phyloP scores from a whole-genome alignment of 2,329 filamentous ascomycete species.

The Plectosphaerella plurivora region DNA sequence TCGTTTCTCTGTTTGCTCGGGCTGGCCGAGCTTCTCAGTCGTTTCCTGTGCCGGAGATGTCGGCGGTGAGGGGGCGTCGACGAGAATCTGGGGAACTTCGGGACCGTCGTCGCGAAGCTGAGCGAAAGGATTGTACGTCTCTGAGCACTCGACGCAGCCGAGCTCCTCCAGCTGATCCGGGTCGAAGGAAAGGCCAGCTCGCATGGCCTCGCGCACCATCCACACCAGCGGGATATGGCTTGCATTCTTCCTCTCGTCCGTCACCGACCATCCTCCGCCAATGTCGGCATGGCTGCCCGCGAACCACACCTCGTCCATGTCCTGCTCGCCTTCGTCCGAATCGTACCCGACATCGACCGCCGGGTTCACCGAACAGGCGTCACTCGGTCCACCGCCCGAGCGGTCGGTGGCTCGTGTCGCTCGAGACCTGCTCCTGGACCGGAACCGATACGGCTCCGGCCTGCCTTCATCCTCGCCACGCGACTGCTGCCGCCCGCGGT shows the following conservation, averaged over 20 bases:
- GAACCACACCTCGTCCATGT: slow-evolving; percentile 80
- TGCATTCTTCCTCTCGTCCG: slow-evolving; percentile 53
- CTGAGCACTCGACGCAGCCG: slow-evolving; percentile 46
- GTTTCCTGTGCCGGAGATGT: slow-evolving; percentile 8
- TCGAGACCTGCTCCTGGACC: slow-evolving; percentile 22
- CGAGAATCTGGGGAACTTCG: slow-evolving; percentile 24
- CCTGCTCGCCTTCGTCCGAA: slow-evolving; percentile 51
- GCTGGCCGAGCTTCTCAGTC: slow-evolving; percentile 1
- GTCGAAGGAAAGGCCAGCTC: slow-evolving; percentile 68
- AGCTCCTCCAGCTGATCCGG: slow-evolving; percentile 61
- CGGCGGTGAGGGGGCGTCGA: slow-evolving; percentile 14
- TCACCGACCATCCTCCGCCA: slow-evolving; percentile 68
- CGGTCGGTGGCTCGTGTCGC: neutral
- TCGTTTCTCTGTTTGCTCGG: neutral
- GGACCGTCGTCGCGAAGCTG: neutral
- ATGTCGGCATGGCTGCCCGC: slow-evolving; percentile 75
- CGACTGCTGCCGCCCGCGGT: neutral
- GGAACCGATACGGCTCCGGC: slow-evolving; percentile 36
- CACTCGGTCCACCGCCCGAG: neutral
- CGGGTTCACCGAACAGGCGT: slow-evolving; percentile 4
- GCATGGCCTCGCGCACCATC: slow-evolving; percentile 59
- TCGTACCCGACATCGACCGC: slow-evolving; percentile 30
- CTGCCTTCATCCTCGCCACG: slow-evolving; percentile 12
- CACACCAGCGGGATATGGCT: slow-evolving; percentile 66
- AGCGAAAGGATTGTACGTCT: neutral